A percentile compares a stretch with the other conserved stretches of the same genome.
phyloP scores from a whole-genome alignment of 192 early-diverging fungal species.

The Martensiomyces pterosporus region DNA sequence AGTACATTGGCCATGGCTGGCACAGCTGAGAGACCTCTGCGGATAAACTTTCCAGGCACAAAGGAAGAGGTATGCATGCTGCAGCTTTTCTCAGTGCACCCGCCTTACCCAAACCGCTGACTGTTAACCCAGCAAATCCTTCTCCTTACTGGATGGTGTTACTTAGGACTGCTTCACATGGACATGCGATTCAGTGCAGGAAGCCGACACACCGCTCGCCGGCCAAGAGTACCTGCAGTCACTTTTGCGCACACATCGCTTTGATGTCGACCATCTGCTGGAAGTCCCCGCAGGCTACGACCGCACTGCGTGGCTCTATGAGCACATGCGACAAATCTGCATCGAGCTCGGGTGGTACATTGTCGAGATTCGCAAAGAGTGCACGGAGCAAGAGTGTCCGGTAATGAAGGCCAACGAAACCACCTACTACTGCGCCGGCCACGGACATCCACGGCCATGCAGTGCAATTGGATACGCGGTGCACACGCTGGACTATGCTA shows the following conservation, averaged over 20 bases:
- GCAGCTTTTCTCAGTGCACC: no score
- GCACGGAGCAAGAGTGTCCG: constrained; percentile 70
- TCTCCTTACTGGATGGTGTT: no score
- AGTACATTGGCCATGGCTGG: not conserved
- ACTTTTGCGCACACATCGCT: constrained; percentile 60
- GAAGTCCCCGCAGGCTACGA: constrained; percentile 61
- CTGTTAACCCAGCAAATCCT: no score
- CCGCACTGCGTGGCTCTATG: constrained; percentile 75
- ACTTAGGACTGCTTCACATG: constrained; percentile 38
- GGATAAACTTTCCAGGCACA: constrained; percentile 29
- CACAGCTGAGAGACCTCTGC: no score
- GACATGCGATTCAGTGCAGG: constrained; percentile 34
- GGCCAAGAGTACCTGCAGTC: constrained; percentile 78
- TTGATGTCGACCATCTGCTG: constrained; percentile 59
- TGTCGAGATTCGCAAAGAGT: constrained; percentile 67
- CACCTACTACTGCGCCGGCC: constrained; percentile 90
- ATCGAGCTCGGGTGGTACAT: constrained; percentile 79
- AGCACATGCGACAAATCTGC: constrained; percentile 87
- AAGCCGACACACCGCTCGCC: constrained; percentile 67
- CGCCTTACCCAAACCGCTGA: no score
- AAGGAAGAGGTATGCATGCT: no score
- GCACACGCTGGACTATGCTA: constrained; percentile 91
- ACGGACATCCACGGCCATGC: constrained; percentile 71
- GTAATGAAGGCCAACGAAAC: constrained; percentile 93
- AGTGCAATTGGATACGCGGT: constrained; percentile 88